These are phyloP conservation scores for Euphorbia celastroides DNA, from an alignment of 441 rosid species.

Conservation along the genomic window DNA sequence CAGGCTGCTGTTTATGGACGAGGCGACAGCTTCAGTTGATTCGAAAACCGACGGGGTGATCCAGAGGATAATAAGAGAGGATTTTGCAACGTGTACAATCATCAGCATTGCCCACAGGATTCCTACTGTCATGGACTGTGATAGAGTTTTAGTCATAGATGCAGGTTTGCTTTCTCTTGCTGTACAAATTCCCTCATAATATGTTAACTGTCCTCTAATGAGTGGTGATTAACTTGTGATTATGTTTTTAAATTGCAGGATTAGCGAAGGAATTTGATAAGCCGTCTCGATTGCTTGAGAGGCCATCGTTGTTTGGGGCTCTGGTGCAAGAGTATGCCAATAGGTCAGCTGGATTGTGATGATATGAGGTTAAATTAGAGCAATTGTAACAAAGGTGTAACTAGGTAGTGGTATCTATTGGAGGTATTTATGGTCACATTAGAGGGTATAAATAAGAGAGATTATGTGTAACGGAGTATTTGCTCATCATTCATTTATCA, in stretches of 20 bases:
- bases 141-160: slow-evolving; percentile 80
- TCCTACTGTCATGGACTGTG: slow-evolving; percentile 96
- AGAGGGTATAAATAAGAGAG: background rate
- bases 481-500: background rate
- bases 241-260: slow-evolving; percentile 34
- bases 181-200: background rate
- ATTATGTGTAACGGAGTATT: background rate
- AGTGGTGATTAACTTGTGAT: background rate
- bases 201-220: background rate
- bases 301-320: slow-evolving; percentile 70
- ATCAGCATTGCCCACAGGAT: slow-evolving; percentile 96
- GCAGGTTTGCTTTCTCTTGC: slow-evolving; percentile 43
- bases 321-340: slow-evolving; percentile 91
- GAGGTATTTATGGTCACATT: background rate
- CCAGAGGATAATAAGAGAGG: slow-evolving; percentile 85
- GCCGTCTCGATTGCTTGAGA: slow-evolving; percentile 66
- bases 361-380: too few relatives aligned
- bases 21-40: slow-evolving; percentile 95
- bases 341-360: slow-evolving; percentile 60
- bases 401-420: background rate
- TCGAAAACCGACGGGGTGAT: slow-evolving; percentile 87
- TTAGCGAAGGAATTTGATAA: slow-evolving; percentile 66
- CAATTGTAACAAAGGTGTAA: background rate
- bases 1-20: slow-evolving; percentile 76
- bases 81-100: slow-evolving; percentile 68